phyloP scores from a whole-genome alignment of 2,329 filamentous ascomycete species.

The Ceratocystis ficicola region DNA sequence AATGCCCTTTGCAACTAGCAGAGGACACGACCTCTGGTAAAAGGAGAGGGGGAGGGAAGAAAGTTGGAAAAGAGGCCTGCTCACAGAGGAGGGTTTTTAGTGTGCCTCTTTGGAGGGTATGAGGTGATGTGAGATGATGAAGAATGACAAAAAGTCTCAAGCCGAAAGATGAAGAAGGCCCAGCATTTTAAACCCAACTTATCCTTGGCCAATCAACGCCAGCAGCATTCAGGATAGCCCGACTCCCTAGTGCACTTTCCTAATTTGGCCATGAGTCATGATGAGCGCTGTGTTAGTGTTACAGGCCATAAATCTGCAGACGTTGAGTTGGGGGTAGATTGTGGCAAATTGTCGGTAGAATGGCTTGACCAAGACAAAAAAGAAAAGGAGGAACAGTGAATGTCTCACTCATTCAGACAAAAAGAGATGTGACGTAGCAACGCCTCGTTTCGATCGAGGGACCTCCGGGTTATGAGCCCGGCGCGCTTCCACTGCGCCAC shows the following conservation, averaged over 20 bases:
- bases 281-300: background rate
- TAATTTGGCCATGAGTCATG: constrained; percentile 14
- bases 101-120: constrained; percentile 7
- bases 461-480: constrained; percentile 22
- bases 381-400: background rate
- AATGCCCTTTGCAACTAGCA: constrained; percentile 18
- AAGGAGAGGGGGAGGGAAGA: constrained; percentile 1
- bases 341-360: background rate
- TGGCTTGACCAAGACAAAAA: background rate
- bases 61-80: background rate
- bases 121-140: constrained; percentile 17
- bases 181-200: constrained; percentile 6
- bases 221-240: background rate
- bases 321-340: background rate
- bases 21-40: constrained; percentile 19
- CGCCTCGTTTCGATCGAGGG: constrained; percentile 23
- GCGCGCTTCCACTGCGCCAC: constrained; percentile 21
- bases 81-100: background rate
- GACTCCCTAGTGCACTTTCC: background rate
- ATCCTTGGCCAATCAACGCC: background rate
- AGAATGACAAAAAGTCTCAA: constrained; percentile 11
- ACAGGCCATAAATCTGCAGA: background rate
- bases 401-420: background rate
- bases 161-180: background rate
- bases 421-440: constrained; percentile 1